Evolutionary conservation across 176 grass and related monocot genomes (phyloP).

Genomic region (Avena atlantica): DNA sequence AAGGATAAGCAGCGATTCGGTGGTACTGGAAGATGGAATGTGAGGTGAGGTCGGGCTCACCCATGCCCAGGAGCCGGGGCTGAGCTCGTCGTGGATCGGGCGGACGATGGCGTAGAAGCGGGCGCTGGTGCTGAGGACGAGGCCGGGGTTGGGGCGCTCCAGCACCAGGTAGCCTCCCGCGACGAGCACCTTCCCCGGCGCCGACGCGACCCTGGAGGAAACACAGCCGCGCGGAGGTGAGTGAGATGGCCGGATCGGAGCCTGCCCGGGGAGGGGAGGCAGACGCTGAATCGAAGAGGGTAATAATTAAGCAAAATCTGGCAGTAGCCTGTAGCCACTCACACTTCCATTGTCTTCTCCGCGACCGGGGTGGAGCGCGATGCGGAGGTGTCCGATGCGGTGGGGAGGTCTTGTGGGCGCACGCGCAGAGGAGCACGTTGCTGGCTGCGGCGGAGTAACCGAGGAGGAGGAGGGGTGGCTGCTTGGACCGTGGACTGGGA

Average conservation of each 20-base stretch:
- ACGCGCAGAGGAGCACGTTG: neutral
- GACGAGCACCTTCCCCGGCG: slow-evolving; percentile 89
- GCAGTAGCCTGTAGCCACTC: neutral
- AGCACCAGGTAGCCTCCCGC: slow-evolving; percentile 89
- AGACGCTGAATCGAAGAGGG: neutral
- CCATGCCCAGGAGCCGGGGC: slow-evolving; percentile 77
- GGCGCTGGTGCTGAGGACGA: slow-evolving; percentile 88
- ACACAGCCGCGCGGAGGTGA: neutral
- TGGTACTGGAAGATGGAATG: neutral
- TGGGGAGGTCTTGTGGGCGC: neutral
- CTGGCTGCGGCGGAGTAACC: slow-evolving; percentile 43
- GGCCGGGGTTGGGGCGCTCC: slow-evolving; percentile 83
- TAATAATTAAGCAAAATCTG: neutral
- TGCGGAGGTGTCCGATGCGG: neutral
- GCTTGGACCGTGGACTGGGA: slow-evolving; percentile 1
- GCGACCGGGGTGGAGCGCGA: neutral
- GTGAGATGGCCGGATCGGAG: slow-evolving; percentile 39
- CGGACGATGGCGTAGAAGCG: slow-evolving; percentile 85
- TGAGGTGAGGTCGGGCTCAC: slow-evolving; percentile 37
- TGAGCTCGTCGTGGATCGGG: slow-evolving; percentile 66
- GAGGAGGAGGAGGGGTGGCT: slow-evolving; percentile 11
- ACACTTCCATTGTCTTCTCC: slow-evolving; percentile 48
- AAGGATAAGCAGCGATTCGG: slow-evolving; percentile 14
- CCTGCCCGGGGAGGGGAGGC: neutral
- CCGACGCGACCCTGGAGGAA: slow-evolving; percentile 74